A percentile compares a stretch with the other conserved stretches of the same genome.
phyloP scores from a whole-genome alignment of 257 asterid genomes.

The Capsicum baccatum region DNA sequence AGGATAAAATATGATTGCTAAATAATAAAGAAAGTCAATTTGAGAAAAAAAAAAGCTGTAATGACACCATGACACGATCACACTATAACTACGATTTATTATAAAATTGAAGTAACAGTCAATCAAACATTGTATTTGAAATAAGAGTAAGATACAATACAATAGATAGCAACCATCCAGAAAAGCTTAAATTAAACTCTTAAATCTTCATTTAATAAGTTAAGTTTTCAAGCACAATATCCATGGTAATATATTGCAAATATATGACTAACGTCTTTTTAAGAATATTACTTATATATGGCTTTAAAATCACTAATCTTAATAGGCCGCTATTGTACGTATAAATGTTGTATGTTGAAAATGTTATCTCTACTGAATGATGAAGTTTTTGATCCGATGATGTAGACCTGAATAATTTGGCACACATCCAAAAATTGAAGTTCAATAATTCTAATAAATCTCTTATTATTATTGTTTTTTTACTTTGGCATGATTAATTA shows the following conservation, averaged over 20 bases:
- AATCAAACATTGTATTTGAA: too few relatives aligned
- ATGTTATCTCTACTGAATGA: neutral
- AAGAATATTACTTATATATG: neutral
- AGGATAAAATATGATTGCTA: neutral
- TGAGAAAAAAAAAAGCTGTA: too few relatives aligned
- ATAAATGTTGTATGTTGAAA: neutral
- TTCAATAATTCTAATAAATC: neutral
- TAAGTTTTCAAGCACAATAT: neutral
- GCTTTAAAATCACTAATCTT: neutral
- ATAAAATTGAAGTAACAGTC: neutral
- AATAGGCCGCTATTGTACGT: neutral
- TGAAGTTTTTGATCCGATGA: neutral
- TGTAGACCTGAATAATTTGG: neutral
- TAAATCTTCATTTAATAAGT: neutral
- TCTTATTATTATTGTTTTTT: neutral
- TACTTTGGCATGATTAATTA: constrained; percentile 33
- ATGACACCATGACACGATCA: too few relatives aligned
- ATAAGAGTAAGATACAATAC: neutral
- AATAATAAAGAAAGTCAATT: neutral
- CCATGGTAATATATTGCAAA: neutral
- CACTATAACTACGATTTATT: neutral
- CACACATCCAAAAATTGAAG: neutral
- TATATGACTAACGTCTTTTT: neutral
- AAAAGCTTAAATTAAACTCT: neutral
- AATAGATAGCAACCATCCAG: neutral